Evolutionary conservation across 768 basidiomycete genomes (phyloP), one percentile per base, ranked within the genome.

Genomic region (Suillus subalutaceus): DNA sequence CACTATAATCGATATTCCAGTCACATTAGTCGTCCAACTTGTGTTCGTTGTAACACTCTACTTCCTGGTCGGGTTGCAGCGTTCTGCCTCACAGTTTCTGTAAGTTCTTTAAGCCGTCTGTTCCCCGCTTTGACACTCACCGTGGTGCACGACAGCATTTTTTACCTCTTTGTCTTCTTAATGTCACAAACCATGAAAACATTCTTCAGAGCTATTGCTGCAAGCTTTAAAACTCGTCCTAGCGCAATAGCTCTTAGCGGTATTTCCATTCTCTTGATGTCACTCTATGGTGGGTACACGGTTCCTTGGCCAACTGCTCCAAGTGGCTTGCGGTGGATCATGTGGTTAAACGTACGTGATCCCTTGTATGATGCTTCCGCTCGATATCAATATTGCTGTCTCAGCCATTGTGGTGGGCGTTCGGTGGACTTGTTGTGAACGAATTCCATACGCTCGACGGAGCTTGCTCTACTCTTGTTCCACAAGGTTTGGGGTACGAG

Each of bases 381-480:
- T 37, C 6, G 13, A n/a, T 37, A n/a, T 20, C 16, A 3, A 55
- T 32, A 32, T 55, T 32, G 32, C 30, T 15, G 35, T 56, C 35
- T 13, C n/a, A 56, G 55, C 55, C 55, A 12, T 37, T 56, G 55
- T 56, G 55, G 55, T 56, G 55, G 55, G 35, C 32, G 0, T 94
- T 96, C 74, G 91, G 93, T 67, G 82, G 84, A 0, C 75, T 94
- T 50, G 81, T 96, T 72, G 82, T 86, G 23, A 96, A 94, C 76
- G 93, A 97, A 74, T 94, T 96, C 78, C 86, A 85, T 69, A 88
- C 85, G 0, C 78, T 91, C 8, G 74, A 90, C 30, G 92, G 89
- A 50, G 71, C 78, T 16, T 90, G 90, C 72, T 79, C 89, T 32
- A 75, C 80, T 48, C 78, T 91, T 26, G 85, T 89, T 0, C 88